Evolutionary conservation across 2,329 filamentous ascomycete species (phyloP).

Genomic region (Microdochium paspali): DNA sequence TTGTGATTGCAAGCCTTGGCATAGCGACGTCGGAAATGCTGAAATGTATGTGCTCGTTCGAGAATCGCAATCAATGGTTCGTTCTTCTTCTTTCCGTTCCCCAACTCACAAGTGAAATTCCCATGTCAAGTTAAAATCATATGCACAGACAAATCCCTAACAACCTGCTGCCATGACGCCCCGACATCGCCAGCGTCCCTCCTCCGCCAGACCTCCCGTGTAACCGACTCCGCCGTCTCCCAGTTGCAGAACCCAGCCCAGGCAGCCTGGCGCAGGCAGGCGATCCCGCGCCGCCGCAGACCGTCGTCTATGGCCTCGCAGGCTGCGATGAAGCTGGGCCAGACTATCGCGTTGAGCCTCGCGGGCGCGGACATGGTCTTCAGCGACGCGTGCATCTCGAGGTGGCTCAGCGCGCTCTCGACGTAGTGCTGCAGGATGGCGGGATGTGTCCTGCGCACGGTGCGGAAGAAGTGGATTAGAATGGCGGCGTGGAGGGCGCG

Average conservation of each 20-base stretch:
- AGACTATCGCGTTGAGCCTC: neutral
- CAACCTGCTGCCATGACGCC: neutral
- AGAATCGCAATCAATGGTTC: too few species aligned
- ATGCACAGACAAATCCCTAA: neutral
- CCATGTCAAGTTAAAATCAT: slow-evolving; percentile 23
- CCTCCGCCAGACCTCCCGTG: neutral
- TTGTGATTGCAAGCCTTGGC: too few species aligned
- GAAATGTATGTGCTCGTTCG: too few species aligned
- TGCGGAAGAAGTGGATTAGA: neutral
- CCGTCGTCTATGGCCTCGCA: neutral
- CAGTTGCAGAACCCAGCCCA: neutral
- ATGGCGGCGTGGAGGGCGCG: neutral
- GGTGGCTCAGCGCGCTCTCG: neutral
- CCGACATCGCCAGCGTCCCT: neutral
- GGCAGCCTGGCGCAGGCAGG: neutral
- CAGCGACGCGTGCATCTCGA: neutral
- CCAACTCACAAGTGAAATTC: too few species aligned
- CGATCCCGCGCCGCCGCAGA: neutral
- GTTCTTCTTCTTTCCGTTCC: too few species aligned
- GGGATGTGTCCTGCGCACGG: neutral
- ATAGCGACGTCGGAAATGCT: too few species aligned
- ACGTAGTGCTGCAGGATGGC: neutral
- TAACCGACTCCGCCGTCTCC: neutral
- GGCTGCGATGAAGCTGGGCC: neutral
- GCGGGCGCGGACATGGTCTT: neutral